Evolutionary conservation across 805 yeast species (phyloP).

Genomic region (Cyberlindnera maclurae): DNA sequence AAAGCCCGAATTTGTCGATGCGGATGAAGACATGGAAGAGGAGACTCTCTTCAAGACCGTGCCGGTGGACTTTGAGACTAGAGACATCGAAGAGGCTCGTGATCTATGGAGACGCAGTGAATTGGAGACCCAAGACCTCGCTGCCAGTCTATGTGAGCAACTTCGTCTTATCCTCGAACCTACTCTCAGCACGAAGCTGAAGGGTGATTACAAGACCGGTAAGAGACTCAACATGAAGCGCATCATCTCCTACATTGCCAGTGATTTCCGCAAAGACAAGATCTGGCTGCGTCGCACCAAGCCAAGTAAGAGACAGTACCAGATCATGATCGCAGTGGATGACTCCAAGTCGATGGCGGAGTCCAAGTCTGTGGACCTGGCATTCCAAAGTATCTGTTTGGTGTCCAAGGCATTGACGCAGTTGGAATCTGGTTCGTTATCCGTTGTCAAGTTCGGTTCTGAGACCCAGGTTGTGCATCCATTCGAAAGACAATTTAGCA

Average conservation of each 20-base stretch:
- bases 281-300: conserved; percentile 97
- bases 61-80: conserved; percentile 22
- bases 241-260: conserved; percentile 95
- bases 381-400: conserved; percentile 89
- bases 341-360: conserved; percentile 98
- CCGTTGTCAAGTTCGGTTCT: conserved; percentile 88
- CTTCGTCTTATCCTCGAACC: conserved; percentile 90
- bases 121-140: conserved; percentile 75
- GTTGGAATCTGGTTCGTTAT: conserved; percentile 88
- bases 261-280: conserved; percentile 94
- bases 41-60: conserved; percentile 16
- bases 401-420: conserved; percentile 92
- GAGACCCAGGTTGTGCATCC: conserved; percentile 79
- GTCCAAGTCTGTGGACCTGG: conserved; percentile 80
- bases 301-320: conserved; percentile 95
- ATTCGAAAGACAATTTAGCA: conserved; percentile 76
- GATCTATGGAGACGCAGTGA: conserved; percentile 81
- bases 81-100: conserved; percentile 59
- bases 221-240: conserved; percentile 95
- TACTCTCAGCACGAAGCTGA: conserved; percentile 87
- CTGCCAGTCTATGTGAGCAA: conserved; percentile 87
- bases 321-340: conserved; percentile 94
- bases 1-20: conserved; percentile 25
- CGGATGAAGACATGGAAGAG: conserved; percentile 11
- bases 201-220: conserved; percentile 96